Evolutionary conservation across 2,329 filamentous ascomycete species (phyloP), one percentile per base, ranked within the genome.

Genomic region (Aurifilum marmelostoma): DNA sequence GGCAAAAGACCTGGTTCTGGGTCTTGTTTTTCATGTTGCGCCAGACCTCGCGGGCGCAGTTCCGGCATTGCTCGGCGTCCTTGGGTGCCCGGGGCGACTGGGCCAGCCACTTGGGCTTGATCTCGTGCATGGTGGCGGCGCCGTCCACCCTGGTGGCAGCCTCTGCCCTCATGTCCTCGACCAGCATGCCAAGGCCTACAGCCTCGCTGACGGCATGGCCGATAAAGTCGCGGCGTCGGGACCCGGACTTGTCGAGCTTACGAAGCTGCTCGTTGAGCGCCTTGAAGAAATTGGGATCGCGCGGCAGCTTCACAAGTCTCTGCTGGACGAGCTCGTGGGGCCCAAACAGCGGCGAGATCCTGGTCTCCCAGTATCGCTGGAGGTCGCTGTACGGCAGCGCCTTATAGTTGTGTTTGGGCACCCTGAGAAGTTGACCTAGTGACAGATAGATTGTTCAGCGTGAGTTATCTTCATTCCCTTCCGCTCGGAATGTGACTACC

Each of bases 61-160:
- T 93, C 41, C 92, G 88, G 79, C 92, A 96, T 64, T 91, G 84
- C 64, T 82, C 85, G 54, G 91, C 87, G 37, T 80, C 79, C 0
- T 76, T 34, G 1, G 92, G 92, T 0, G 92, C 92, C 50, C 87
- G 89, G 4, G 90, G 91, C 2, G 92, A 94, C 77, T 94, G 92
- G 11, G 85, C 81, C 34, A 96, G 85, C 92, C 92, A 96, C 79
- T 96, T 96, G 18, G 92, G 92, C 77, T 96, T 96, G 80, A 95
- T 91, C 77, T 95, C 91, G 67, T 92, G 81, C 41, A 91, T 65
- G 41, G 24, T 66, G 32, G 61, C n/a, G 39, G 32, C 12, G 27
- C 9, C 52, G 47, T 34, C 21, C 21, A 3, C 6, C 41, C 41
- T 41, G 24, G 18, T 21, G 27, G 34, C 2, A 18, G 32, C 16